These are phyloP conservation scores for Pythium diclinum DNA, from an alignment of 352 stramenopile genomes.

Conservation along the genomic window DNA sequence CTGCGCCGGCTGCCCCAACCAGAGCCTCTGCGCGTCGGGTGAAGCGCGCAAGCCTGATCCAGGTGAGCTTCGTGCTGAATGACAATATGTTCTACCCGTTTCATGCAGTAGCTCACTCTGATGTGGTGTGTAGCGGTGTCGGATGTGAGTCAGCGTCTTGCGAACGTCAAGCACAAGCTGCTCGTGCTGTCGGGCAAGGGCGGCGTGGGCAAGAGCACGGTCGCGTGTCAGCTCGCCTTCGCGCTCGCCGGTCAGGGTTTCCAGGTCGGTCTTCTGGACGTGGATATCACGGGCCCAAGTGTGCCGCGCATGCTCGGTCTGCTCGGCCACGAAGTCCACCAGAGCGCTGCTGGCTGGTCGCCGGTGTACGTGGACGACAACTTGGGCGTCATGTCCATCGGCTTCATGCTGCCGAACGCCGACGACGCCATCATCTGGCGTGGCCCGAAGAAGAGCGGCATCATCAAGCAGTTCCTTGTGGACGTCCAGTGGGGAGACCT, in stretches of 20 bases:
- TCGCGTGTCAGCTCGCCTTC: conserved; percentile 98
- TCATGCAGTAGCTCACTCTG: background rate
- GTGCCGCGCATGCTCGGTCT: conserved; percentile 97
- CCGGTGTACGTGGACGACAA: conserved; percentile 99
- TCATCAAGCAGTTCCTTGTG: conserved; percentile 99
- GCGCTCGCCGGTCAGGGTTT: conserved; percentile 92
- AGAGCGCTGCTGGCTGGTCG: conserved; percentile 98
- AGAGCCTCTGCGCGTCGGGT: conserved; percentile 93
- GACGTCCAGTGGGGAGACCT: conserved; percentile 99
- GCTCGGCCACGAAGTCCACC: conserved; percentile 93
- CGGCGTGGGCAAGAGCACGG: conserved; percentile 98
- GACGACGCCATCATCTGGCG: conserved; percentile 99
- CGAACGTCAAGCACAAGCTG: conserved; percentile 94
- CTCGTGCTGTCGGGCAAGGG: conserved; percentile 99
- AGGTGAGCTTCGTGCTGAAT: conserved; percentile 20
- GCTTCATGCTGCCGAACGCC: conserved; percentile 97
- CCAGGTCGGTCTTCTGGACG: conserved; percentile 97
- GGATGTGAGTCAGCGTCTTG: conserved; percentile 86
- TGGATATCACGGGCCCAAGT: conserved; percentile 99
- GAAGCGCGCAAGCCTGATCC: conserved; percentile 85
- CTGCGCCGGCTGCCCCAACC: conserved; percentile 98
- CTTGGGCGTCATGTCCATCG: conserved; percentile 99
- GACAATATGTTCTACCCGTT: background rate
- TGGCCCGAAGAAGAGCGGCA: conserved; percentile 98
- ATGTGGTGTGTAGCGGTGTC: conserved; percentile 40